Evolutionary conservation across 495 filamentous ascomycete genomes (phyloP).

Genomic region (Pseudomonodictys pantanalensis): DNA sequence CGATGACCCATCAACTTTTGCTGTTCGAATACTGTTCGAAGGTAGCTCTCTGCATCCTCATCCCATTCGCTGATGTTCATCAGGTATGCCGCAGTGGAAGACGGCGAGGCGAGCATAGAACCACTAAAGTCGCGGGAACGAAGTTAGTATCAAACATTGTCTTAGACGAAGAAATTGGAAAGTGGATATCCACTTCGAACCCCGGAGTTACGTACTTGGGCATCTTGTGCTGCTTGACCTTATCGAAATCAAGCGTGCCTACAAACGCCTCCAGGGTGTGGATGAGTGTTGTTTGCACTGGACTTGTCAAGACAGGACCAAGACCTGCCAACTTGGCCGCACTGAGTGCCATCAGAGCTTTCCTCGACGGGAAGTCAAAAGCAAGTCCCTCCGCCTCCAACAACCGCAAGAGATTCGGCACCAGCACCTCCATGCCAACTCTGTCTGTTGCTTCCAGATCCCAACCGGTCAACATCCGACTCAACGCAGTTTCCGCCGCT

Average conservation of each 20-base stretch:
- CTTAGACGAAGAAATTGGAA: no score
- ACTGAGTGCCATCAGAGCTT: conserved; percentile 25
- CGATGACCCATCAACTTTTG: not conserved
- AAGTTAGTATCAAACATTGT: no score
- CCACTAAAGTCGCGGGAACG: no score
- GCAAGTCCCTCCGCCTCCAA: conserved; percentile 18
- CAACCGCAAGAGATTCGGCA: conserved; percentile 20
- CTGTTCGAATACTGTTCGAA: conserved; percentile 17
- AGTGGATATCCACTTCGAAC: no score
- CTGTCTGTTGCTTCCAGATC: conserved; percentile 19
- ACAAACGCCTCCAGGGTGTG: conserved; percentile 52
- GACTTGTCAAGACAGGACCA: conserved; percentile 36
- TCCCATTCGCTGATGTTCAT: conserved; percentile 46
- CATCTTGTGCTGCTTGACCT: conserved; percentile 46
- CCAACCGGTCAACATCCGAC: conserved; percentile 13
- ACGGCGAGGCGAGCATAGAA: conserved; percentile 50
- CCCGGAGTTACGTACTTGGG: no score
- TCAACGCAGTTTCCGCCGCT: conserved; percentile 14
- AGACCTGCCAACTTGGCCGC: conserved; percentile 17
- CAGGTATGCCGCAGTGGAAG: conserved; percentile 50
- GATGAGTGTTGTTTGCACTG: conserved; percentile 37
- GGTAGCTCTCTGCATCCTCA: conserved; percentile 29
- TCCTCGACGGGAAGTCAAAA: conserved; percentile 25
- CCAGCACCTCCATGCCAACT: conserved; percentile 24
- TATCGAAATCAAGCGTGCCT: conserved; percentile 47